A percentile compares a stretch with the other conserved stretches of the same genome.
phyloP scores from a whole-genome alignment of 768 basidiomycete genomes.

The Dentipellis sp. region DNA sequence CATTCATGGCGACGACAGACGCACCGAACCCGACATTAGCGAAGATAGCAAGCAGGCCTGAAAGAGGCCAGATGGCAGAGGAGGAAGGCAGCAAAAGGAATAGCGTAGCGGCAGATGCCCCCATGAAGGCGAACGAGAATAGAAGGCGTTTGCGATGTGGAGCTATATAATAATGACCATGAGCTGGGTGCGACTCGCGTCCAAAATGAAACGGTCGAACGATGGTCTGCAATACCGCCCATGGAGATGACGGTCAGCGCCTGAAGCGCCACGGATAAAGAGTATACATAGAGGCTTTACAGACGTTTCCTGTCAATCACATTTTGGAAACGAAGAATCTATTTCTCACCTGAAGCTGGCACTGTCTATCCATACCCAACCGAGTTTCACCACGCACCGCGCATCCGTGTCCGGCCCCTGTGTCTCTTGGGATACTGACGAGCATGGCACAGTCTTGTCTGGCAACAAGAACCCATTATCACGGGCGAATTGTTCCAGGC shows the following conservation, averaged over 20 bases:
- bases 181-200: not conserved
- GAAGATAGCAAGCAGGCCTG: slow-evolving; percentile 58
- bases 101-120: slow-evolving; percentile 54
- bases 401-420: slow-evolving; percentile 20
- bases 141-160: slow-evolving; percentile 72
- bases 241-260: slow-evolving; percentile 94
- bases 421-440: slow-evolving; percentile 11
- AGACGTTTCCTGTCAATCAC: slow-evolving; percentile 1
- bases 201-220: slow-evolving; percentile 34
- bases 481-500: slow-evolving; percentile 79
- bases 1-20: slow-evolving; percentile 82
- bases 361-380: slow-evolving; percentile 82
- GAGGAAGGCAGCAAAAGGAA: slow-evolving; percentile 71
- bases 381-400: slow-evolving; percentile 75
- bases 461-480: slow-evolving; percentile 80
- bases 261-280: slow-evolving; percentile 80
- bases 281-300: slow-evolving; percentile 76
- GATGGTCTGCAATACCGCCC: slow-evolving; percentile 84
- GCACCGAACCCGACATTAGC: slow-evolving; percentile 87
- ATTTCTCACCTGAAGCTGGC: slow-evolving; percentile 78
- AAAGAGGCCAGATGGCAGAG: slow-evolving; percentile 60
- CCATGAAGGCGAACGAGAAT: slow-evolving; percentile 62
- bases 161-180: slow-evolving; percentile 26
- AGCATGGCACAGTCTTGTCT: slow-evolving; percentile 54
- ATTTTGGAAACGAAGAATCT: not conserved